Evolutionary conservation across 208 protist species (phyloP).

Genomic region (Leishmania lainsoni): DNA sequence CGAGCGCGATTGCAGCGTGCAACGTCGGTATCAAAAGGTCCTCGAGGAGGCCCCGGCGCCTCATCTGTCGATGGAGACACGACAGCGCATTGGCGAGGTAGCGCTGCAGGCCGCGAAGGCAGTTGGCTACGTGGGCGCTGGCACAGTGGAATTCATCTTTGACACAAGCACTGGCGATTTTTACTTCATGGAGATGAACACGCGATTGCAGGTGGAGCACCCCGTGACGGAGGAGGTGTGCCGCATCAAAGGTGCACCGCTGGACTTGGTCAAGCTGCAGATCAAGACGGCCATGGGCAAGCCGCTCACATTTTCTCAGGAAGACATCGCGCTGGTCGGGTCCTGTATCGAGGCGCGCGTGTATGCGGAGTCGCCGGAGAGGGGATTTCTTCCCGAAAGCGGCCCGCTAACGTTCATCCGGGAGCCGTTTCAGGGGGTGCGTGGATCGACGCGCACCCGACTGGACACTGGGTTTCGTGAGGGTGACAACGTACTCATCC

Average conservation of each 20-base stretch:
- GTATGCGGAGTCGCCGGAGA: slow-evolving; percentile 94
- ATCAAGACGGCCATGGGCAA: slow-evolving; percentile 76
- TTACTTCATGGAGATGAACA: slow-evolving; percentile 99
- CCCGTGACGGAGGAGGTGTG: slow-evolving; percentile 96
- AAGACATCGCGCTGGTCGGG: slow-evolving; percentile 74
- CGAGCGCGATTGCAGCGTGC: slow-evolving; percentile 96
- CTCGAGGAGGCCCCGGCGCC: slow-evolving; percentile 91
- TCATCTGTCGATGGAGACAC: slow-evolving; percentile 52
- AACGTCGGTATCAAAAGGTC: slow-evolving; percentile 97
- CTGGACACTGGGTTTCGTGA: slow-evolving; percentile 85
- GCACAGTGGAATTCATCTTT: slow-evolving; percentile 99
- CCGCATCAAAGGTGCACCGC: slow-evolving; percentile 43
- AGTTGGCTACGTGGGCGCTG: slow-evolving; percentile 94
- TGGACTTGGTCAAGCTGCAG: slow-evolving; percentile 96
- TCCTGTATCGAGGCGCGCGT: slow-evolving; percentile 94
- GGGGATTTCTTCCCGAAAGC: slow-evolving; percentile 85
- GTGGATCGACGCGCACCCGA: slow-evolving; percentile 38
- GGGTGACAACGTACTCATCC: slow-evolving; percentile 84
- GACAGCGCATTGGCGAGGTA: slow-evolving; percentile 78
- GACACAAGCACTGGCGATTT: slow-evolving; percentile 86
- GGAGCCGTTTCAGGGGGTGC: slow-evolving; percentile 40
- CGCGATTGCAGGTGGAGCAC: slow-evolving; percentile 97
- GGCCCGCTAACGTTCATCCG: slow-evolving; percentile 33
- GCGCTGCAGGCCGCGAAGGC: slow-evolving; percentile 79
- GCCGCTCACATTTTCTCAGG: slow-evolving; percentile 80